Conservation (phyloP, 345 rosid species). For the Sisymbrium altissimum region DNA sequence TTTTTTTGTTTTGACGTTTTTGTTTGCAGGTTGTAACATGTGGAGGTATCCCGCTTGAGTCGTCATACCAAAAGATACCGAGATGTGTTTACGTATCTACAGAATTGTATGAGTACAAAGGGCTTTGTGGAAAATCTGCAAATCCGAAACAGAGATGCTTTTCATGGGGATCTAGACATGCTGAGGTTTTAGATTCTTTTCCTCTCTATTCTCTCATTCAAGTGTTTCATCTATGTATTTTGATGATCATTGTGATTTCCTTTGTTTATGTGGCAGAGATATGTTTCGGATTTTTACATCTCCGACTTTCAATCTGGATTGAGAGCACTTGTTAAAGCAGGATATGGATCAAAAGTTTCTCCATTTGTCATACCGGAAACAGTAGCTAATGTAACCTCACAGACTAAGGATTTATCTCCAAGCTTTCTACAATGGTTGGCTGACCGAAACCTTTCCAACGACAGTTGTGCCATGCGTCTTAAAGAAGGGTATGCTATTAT, state of each 20-base stretch:
- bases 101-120: constrained; percentile 72
- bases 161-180: constrained; percentile 89
- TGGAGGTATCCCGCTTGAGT: constrained; percentile 85
- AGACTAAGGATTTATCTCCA: constrained; percentile 67
- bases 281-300: constrained; percentile 84
- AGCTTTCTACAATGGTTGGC: constrained; percentile 74
- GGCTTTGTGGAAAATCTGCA: constrained; percentile 70
- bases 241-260: background rate
- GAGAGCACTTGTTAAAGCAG: constrained; percentile 89
- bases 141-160: constrained; percentile 65
- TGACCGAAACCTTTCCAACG: constrained; percentile 66
- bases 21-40: constrained; percentile 83
- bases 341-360: constrained; percentile 87
- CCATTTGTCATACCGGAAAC: constrained; percentile 68
- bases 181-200: constrained; percentile 56
- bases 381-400: constrained; percentile 58
- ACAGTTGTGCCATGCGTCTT: constrained; percentile 70
- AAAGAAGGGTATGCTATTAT: constrained; percentile 71
- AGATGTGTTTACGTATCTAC: constrained; percentile 85
- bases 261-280: constrained; percentile 51
- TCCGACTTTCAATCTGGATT: constrained; percentile 93
- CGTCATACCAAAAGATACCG: constrained; percentile 74
- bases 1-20: no score
- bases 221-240: background rate
- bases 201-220: background rate